Conservation (phyloP, 2,329 filamentous ascomycete genomes). For the Talaromyces sp. region DNA sequence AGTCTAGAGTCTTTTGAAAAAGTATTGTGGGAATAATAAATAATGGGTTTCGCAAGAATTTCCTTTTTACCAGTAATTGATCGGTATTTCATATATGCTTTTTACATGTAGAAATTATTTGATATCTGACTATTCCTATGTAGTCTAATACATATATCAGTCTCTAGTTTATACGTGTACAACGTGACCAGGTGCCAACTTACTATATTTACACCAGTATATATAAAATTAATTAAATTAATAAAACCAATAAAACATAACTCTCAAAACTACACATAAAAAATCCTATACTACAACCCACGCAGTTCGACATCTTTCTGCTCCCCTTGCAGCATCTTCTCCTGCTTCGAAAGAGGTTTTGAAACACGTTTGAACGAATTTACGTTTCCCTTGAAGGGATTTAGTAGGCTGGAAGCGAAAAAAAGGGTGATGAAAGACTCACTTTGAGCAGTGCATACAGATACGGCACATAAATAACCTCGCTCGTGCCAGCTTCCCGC, state of each 20-base stretch:
- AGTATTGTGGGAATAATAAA: not conserved
- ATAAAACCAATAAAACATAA: not conserved
- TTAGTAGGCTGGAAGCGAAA: not conserved
- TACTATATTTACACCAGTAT: not conserved
- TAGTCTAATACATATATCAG: not conserved
- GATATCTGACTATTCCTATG: not conserved
- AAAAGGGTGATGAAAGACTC: constrained; percentile 5
- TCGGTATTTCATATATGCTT: not conserved
- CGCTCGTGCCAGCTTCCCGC: constrained; percentile 14
- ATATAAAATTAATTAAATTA: not conserved
- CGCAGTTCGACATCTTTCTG: not conserved
- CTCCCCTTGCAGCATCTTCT: not conserved
- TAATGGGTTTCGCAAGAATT: not conserved
- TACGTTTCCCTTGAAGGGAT: constrained; percentile 18
- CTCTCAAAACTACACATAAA: not conserved
- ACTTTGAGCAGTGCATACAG: constrained; percentile 27
- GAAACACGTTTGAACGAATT: constrained; percentile 16
- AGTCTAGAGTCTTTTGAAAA: not conserved
- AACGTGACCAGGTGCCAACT: not conserved
- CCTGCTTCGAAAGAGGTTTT: not conserved
- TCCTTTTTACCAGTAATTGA: too few relatives aligned
- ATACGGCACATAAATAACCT: constrained; percentile 27
- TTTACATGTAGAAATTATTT: not conserved
- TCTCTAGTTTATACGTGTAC: not conserved
- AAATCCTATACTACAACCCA: not conserved